Evolutionary conservation across 345 rosid species (phyloP).

Genomic region (Garcia nutans): DNA sequence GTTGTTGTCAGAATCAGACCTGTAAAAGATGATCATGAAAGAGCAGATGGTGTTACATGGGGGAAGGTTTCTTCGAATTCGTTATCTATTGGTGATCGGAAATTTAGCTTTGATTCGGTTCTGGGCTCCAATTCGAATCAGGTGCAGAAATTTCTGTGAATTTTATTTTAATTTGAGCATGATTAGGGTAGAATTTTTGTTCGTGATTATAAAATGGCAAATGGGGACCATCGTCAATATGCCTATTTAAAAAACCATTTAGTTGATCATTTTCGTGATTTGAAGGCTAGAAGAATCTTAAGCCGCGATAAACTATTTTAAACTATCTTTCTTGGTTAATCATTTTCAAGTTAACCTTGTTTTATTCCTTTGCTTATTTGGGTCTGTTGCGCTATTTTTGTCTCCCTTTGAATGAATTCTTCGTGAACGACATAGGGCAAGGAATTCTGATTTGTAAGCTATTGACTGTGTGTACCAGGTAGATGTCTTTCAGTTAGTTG

Average conservation of each 20-base stretch:
- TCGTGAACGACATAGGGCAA: not conserved
- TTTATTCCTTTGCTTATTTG: not conserved
- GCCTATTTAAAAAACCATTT: too few species aligned
- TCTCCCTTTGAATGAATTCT: not conserved
- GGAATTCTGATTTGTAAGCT: constrained; percentile 10
- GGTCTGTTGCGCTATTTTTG: not conserved
- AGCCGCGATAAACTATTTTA: not conserved
- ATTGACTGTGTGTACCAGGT: constrained; percentile 48
- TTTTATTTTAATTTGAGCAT: not conserved
- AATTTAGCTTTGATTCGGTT: constrained; percentile 73
- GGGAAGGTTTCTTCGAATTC: constrained; percentile 62
- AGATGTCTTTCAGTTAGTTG: constrained; percentile 68
- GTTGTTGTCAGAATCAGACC: constrained; percentile 85
- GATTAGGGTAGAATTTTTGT: not conserved
- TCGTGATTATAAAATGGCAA: not conserved
- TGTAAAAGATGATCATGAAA: constrained; percentile 35
- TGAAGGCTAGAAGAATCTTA: not conserved
- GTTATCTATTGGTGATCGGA: constrained; percentile 55
- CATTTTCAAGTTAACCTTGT: not conserved
- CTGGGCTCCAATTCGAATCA: constrained; percentile 72
- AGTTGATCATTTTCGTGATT: not conserved
- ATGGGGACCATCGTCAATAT: not conserved
- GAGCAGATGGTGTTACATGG: constrained; percentile 42
- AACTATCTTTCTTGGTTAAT: too few species aligned
- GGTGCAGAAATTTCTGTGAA: constrained; percentile 38